Percentiles rank a stretch among this genome's conserved stretches.
Evolutionary conservation across 768 basidiomycete species (phyloP).

Genomic region (Mycena maculata): DNA sequence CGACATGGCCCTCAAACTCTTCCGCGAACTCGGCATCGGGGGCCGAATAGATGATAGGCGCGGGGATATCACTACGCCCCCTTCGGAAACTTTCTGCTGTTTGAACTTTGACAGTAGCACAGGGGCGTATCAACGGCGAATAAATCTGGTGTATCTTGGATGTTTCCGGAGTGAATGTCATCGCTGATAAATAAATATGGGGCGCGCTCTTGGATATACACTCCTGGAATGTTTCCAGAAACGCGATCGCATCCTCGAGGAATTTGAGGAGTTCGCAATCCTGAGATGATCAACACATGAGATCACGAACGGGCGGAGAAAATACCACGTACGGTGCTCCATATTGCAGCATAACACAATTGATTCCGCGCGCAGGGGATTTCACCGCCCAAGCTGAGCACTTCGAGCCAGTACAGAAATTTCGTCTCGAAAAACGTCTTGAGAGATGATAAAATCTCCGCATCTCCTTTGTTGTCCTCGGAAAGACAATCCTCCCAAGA

Average conservation of each 20-base stretch:
- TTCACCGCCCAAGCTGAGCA: conserved; percentile 10
- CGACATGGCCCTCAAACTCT: conserved; percentile 24
- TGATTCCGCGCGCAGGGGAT: background rate
- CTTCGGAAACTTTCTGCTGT: conserved; percentile 10
- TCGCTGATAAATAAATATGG: conserved; percentile 29
- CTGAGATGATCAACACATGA: background rate
- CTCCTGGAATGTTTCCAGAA: conserved; percentile 18
- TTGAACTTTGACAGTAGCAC: conserved; percentile 6
- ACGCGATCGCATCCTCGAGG: conserved; percentile 13
- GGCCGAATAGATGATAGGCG: background rate
- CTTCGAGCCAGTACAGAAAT: conserved; percentile 30
- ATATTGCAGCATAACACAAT: conserved; percentile 1
- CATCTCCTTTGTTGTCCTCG: background rate
- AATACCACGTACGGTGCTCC: background rate
- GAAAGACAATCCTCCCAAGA: conserved; percentile 21
- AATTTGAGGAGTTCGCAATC: background rate
- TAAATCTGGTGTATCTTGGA: conserved; percentile 25
- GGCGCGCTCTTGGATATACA: conserved; percentile 32
- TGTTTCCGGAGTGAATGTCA: conserved; percentile 6
- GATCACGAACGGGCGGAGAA: background rate
- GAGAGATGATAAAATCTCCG: background rate
- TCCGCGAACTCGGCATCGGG: background rate
- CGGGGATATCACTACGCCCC: background rate
- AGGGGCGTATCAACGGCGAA: background rate
- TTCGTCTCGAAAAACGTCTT: conserved; percentile 24